Conservation (phyloP, 2,329 filamentous ascomycete species). For the Clonostachys rhizophaga region DNA sequence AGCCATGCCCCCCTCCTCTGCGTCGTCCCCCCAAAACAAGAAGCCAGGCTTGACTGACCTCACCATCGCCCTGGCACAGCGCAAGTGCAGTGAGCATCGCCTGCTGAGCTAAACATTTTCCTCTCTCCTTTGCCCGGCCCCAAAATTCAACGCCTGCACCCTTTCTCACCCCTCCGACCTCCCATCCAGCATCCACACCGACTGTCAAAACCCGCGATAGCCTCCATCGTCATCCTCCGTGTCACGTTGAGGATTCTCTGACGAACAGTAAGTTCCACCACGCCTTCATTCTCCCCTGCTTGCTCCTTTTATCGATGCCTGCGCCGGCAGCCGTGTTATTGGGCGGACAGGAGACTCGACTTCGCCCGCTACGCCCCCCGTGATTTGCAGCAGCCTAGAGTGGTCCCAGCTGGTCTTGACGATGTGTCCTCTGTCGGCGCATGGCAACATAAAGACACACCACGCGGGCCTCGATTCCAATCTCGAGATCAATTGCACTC, state of each 20-base stretch:
- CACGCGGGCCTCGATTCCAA: too few relatives aligned
- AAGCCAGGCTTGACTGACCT: too few relatives aligned
- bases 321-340: background rate
- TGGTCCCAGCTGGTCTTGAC: slow-evolving; percentile 1
- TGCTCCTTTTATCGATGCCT: background rate
- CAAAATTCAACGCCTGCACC: too few relatives aligned
- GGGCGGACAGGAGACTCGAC: background rate
- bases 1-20: too few relatives aligned
- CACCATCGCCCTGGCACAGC: too few relatives aligned
- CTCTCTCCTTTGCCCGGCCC: too few relatives aligned
- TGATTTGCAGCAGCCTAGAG: slow-evolving; percentile 3
- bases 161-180: slow-evolving; percentile 11
- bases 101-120: too few relatives aligned
- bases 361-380: background rate
- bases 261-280: slow-evolving; percentile 4
- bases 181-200: slow-evolving; percentile 14
- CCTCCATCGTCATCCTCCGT: slow-evolving; percentile 18
- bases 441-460: background rate
- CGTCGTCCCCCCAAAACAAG: too few relatives aligned
- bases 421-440: slow-evolving; percentile 4
- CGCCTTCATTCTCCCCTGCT: background rate
- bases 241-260: slow-evolving; percentile 16
- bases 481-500: background rate
- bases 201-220: slow-evolving; percentile 18
- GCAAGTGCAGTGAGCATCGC: too few relatives aligned